Evolutionary conservation across 208 protist genomes (phyloP).

Genomic region (Porcisia hertigi): DNA sequence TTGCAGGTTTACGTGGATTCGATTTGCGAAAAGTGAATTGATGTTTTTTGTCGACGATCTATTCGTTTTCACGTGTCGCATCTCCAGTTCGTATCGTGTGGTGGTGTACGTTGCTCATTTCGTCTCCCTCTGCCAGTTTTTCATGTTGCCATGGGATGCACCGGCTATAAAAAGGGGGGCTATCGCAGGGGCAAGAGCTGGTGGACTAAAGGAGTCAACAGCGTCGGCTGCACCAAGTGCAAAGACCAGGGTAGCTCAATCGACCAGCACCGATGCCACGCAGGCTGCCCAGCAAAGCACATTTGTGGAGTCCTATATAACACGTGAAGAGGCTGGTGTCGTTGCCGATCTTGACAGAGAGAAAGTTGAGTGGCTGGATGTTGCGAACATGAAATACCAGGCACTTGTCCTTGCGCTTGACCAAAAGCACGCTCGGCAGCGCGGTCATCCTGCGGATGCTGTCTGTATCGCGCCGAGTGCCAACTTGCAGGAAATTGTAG

Average conservation of each 20-base stretch:
- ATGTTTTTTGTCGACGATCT: constrained; percentile 79
- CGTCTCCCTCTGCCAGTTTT: constrained; percentile 64
- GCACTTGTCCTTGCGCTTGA: constrained; percentile 31
- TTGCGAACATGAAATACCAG: constrained; percentile 61
- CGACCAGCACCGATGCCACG: neutral
- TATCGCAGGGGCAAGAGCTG: neutral
- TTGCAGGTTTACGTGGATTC: constrained; percentile 17
- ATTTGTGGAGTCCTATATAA: constrained; percentile 23
- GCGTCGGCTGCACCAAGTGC: neutral
- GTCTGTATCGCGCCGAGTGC: constrained; percentile 38
- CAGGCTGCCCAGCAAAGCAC: neutral
- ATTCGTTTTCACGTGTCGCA: constrained; percentile 82
- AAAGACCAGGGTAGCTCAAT: neutral
- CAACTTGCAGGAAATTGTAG: constrained; percentile 42
- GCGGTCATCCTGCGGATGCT: constrained; percentile 10
- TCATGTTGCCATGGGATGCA: constrained; percentile 64
- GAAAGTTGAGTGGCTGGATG: constrained; percentile 45
- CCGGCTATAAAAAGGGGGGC: constrained; percentile 29
- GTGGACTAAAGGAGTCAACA: constrained; percentile 1
- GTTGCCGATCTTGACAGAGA: constrained; percentile 57
- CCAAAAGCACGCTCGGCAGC: constrained; percentile 21
- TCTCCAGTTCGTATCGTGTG: constrained; percentile 64
- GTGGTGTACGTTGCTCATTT: constrained; percentile 60
- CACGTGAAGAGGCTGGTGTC: constrained; percentile 37
- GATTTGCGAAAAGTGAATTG: constrained; percentile 41